Percentiles rank a stretch among this genome's conserved stretches.
Conservation (phyloP, 768 basidiomycete genomes). For the Tylopilus balloui region DNA sequence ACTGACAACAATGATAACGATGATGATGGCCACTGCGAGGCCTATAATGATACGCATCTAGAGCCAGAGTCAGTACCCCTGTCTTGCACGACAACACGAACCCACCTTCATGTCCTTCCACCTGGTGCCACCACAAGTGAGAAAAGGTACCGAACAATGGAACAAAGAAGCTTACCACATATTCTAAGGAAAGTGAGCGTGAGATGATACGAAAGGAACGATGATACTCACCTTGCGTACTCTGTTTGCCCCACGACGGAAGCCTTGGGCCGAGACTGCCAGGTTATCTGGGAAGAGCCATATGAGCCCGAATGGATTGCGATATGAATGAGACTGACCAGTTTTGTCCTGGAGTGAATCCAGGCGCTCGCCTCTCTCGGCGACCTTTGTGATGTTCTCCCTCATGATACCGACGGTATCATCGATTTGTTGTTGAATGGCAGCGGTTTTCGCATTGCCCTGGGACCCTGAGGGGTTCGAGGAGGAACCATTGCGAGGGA, state of each 20-base stretch:
- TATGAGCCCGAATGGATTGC: background rate
- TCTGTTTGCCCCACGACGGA: constrained; percentile 93
- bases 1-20: constrained; percentile 93
- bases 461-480: constrained; percentile 46
- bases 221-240: constrained; percentile 77
- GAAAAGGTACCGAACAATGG: constrained; percentile 1
- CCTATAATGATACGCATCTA: constrained; percentile 98
- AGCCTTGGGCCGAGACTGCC: constrained; percentile 97
- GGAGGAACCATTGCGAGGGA: constrained; percentile 77
- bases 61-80: constrained; percentile 10
- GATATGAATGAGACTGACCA: constrained; percentile 50
- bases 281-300: constrained; percentile 66
- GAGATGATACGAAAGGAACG: background rate
- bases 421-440: constrained; percentile 96
- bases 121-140: constrained; percentile 39
- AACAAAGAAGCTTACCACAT: constrained; percentile 69
- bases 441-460: constrained; percentile 80
- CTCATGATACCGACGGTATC: constrained; percentile 97
- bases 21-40: constrained; percentile 81
- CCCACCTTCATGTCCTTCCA: constrained; percentile 97
- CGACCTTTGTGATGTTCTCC: constrained; percentile 94
- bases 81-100: constrained; percentile 4
- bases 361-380: constrained; percentile 90
- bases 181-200: constrained; percentile 46
- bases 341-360: constrained; percentile 98